Evolutionary conservation across 352 stramenopile species (phyloP), one percentile per base, ranked within the genome.

Genomic region (Lagenidium giganteum): DNA sequence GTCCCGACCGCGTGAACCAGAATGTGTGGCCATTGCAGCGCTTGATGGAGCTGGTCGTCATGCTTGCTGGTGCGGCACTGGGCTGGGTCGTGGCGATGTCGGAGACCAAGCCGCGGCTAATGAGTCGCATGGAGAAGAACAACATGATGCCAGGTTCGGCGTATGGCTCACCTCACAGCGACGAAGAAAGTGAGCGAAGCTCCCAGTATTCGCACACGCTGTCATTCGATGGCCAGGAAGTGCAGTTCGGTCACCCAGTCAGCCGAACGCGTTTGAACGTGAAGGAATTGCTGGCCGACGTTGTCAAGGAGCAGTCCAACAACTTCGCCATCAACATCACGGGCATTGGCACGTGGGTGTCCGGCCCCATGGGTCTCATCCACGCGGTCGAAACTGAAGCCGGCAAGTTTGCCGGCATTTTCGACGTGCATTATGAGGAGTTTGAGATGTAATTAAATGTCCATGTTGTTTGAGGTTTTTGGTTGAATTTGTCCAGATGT

Each of bases 371-470:
- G 75, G 67, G 62, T 26, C 58, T 93, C 6, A 90, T 91, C 57
- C 75, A 88, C 37, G 66, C 67, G 11, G 73, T 90, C 14, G 75
- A 93, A 54, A 70, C 61, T 4, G 77, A 91, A 51, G 70, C 76
- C 17, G 66, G 67, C 40, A 83, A 68, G 35, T 93, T 85, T 44
- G 79, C 79, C 14, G 79, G 81, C 44, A 90, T 90, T 58, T 93
- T 90, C 47, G 81, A 93, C 66, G 79, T 93, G 27, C 81, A 93
- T 64, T 91, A 74, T 59, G 81, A 93, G 51, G 71, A 88, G 59
- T 93, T 93, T 70, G 77, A 93, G 51, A 85, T 93, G 77, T 93
- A 93, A 62, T 63, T 50, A 42, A 51, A 53, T 54, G 22, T 44
- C 44, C 27, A 14, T 32, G 14, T 32, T 32, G n/a, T n/a, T n/a